Base-by-base conservation (phyloP, 345 rosid genomes). In the Moricandia arvensis region DNA sequence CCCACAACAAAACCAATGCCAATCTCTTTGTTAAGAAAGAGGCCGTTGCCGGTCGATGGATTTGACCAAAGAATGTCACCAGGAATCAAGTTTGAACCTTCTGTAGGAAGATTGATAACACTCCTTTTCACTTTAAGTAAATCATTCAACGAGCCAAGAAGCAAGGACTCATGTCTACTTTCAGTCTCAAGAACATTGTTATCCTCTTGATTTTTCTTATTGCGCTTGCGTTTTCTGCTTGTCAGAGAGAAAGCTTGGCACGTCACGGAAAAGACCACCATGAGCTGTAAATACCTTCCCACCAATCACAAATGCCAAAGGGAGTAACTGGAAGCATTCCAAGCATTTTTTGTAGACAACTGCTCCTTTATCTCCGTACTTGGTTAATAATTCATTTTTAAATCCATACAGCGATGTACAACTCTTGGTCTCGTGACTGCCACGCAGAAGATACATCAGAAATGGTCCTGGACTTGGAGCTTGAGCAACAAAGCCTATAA, bases 21-120 rank as follows among this genome's bases (percentile, higher is more conserved):
- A 57, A 10, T 63, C 71, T 79, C 82, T 58, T 79, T 74, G 79
- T 79, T 79, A 64, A 55, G 45, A 69, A 47, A 69, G 18, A 79
- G 75, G 31, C 79, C 82, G 3, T 38, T 8, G 8, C 69, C 75
- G 0, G 33, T 45, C 1, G 82, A 74, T 34, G 82, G 82, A 69
- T 79, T 69, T 74, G 82, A 79, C 82, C 82, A 79, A 67, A 79
- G 79, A 62, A 79, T 69, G 66, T 79, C 82, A 62, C 82, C 82
- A 64, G 79, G 82, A 74, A 74, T 79, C 72, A 79, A 57, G 62
- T 79, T 79, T 73, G 75, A 69, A 63, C 79, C 79, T 47, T 63
- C 68, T 8, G 58, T 59, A 57, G 79, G 72, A 74, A 75, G 82
- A 70, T 79, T 71, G 17, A 69, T 55, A 13, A 74, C 75, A 41